Conservation (phyloP, 1,284 basidiomycete species). For the Trichosporon faecale region DNA sequence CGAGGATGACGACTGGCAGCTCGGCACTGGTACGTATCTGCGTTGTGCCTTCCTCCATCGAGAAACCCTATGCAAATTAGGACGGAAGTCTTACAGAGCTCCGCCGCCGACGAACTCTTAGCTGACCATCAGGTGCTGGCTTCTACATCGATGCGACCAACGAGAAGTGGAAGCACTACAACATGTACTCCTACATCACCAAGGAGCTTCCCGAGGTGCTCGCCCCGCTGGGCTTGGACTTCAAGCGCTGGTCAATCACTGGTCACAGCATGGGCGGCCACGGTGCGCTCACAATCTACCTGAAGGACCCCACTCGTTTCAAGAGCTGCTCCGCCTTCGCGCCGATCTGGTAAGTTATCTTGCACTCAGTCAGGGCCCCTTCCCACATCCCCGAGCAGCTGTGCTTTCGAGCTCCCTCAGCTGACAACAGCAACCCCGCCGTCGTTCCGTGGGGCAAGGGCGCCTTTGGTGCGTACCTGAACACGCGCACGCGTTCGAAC, state of each 20-base stretch:
- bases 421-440: slow-evolving; percentile 65
- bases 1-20: slow-evolving; percentile 86
- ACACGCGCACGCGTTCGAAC: slow-evolving; percentile 38
- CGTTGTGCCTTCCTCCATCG: slow-evolving; percentile 35
- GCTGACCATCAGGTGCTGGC: slow-evolving; percentile 65
- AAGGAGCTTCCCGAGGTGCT: slow-evolving; percentile 77
- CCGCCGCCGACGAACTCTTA: no score
- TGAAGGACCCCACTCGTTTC: slow-evolving; percentile 67
- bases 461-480: slow-evolving; percentile 85
- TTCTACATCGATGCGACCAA: slow-evolving; percentile 89
- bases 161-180: slow-evolving; percentile 80
- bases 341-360: slow-evolving; percentile 62
- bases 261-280: slow-evolving; percentile 95
- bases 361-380: no score
- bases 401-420: neutral
- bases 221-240: slow-evolving; percentile 60
- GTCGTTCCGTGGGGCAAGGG: slow-evolving; percentile 88
- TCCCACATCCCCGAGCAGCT: no score
- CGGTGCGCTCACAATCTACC: slow-evolving; percentile 88
- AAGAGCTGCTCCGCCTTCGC: slow-evolving; percentile 90
- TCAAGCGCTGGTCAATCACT: slow-evolving; percentile 62
- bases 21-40: slow-evolving; percentile 64
- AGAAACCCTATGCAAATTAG: no score
- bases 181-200: slow-evolving; percentile 81
- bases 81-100: no score